A percentile compares a stretch with the other conserved stretches of the same genome.
phyloP scores from a whole-genome alignment of 257 asterid genomes.

The Avicennia marina region DNA sequence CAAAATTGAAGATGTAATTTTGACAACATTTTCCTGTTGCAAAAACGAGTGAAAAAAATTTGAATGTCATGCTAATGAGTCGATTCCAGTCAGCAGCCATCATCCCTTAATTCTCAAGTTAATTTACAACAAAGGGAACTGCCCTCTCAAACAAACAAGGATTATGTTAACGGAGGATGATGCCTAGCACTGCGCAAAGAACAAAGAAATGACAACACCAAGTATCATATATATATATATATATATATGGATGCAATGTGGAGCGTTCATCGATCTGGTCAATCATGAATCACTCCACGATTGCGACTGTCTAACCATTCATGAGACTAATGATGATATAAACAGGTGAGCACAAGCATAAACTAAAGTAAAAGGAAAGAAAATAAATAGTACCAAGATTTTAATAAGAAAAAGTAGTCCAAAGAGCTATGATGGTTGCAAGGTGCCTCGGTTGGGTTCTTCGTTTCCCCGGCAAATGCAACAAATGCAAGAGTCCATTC shows the following conservation, averaged over 20 bases:
- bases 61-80: background rate
- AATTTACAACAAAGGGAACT: background rate
- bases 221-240: background rate
- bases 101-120: background rate
- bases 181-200: background rate
- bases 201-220: background rate
- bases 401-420: background rate
- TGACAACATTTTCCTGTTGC: too few relatives aligned
- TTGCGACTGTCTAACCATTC: background rate
- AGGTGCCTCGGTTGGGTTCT: background rate
- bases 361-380: background rate
- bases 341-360: background rate
- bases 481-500: background rate
- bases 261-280: background rate
- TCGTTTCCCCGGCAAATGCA: background rate
- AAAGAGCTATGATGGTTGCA: background rate
- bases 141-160: background rate
- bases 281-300: background rate
- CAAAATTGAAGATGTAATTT: background rate
- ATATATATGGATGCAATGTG: background rate
- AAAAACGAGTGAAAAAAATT: background rate
- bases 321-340: background rate
- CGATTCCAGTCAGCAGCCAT: slow-evolving; percentile 4
- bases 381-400: background rate
- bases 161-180: background rate